These are phyloP conservation scores for Fusarium sp. DNA, from an alignment of 2,329 filamentous ascomycete species.

Conservation along the genomic window DNA sequence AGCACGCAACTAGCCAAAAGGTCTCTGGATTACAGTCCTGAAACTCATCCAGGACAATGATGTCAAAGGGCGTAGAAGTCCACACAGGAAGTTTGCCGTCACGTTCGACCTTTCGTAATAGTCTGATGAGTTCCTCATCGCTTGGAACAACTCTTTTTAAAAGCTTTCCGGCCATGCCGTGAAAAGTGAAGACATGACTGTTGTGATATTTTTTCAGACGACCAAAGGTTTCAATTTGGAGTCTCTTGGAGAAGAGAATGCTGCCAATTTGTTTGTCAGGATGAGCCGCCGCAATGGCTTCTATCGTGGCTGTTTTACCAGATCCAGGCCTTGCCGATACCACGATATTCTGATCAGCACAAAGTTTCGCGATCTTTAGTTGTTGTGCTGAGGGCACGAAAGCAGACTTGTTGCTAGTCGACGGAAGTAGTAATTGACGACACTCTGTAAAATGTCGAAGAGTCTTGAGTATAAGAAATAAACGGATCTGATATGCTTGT, in stretches of 20 bases:
- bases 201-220: slow-evolving; percentile 35
- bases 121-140: slow-evolving; percentile 30
- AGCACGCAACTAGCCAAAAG: slow-evolving; percentile 44
- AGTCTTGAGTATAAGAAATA: neutral
- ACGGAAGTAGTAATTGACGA: neutral
- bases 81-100: slow-evolving; percentile 34
- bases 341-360: slow-evolving; percentile 44
- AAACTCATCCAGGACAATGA: slow-evolving; percentile 49
- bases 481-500: neutral
- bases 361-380: slow-evolving; percentile 36
- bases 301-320: slow-evolving; percentile 49
- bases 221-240: slow-evolving; percentile 41
- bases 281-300: slow-evolving; percentile 45
- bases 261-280: slow-evolving; percentile 34
- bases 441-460: neutral
- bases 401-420: neutral
- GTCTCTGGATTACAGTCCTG: slow-evolving; percentile 47
- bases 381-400: slow-evolving; percentile 44
- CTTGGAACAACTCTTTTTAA: slow-evolving; percentile 26
- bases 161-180: slow-evolving; percentile 40
- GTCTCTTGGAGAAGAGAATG: slow-evolving; percentile 46
- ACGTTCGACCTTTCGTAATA: slow-evolving; percentile 7
- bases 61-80: slow-evolving; percentile 43
- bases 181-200: slow-evolving; percentile 44
- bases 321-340: slow-evolving; percentile 50